Base-by-base conservation (phyloP, 352 stramenopile species). In the Pythium vanterpoolii region DNA sequence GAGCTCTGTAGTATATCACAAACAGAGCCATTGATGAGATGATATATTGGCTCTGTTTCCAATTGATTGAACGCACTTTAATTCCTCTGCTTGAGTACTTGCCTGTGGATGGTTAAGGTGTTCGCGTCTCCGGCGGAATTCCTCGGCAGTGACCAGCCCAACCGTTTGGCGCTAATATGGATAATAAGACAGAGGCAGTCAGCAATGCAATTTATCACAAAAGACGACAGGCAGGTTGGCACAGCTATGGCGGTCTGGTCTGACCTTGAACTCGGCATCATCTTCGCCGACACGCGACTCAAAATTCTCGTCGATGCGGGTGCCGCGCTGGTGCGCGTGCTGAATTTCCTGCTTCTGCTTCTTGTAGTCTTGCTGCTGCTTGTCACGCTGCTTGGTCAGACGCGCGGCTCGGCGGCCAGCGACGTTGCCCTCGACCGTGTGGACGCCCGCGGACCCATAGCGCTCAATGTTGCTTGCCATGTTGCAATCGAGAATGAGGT, bases 371-470 rank as follows among this genome's bases (percentile, higher is more conserved):
- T 93, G 72, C 69, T 98, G 80, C 64, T 99, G 90, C 57, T 91
- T 75, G 56, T 97, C 83, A 3, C 96, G 89, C 74, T 98, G 74
- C 68, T 97, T 95, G 13, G 87, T 92, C 34, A 99, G 76, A 14
- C 73, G 67, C 4, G 96, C 94, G 1, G 97, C 97, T 14, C 94
- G 87, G 16, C 77, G 70, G 9, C 97, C 97, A 9, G 95, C 89
- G 33, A 98, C 76, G 64, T 98, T 98, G 14, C 97, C 97, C 79
- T 99, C 97, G 31, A 98, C 93, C 18, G 97, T 99, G 71, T 98
- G 88, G 55, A 96, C 91, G 46, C 96, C 96, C 3, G 96, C 77
- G 16, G 80, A 84, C 13, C 83, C 84, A 68, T 93, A 91, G 31
- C 80, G 80, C 76, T 89, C 73, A 52, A 90, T 87, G 52, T 83